Evolutionary conservation across 768 basidiomycete species (phyloP), one percentile per base, ranked within the genome.

Genomic region (Holtermanniella nyarrowii): DNA sequence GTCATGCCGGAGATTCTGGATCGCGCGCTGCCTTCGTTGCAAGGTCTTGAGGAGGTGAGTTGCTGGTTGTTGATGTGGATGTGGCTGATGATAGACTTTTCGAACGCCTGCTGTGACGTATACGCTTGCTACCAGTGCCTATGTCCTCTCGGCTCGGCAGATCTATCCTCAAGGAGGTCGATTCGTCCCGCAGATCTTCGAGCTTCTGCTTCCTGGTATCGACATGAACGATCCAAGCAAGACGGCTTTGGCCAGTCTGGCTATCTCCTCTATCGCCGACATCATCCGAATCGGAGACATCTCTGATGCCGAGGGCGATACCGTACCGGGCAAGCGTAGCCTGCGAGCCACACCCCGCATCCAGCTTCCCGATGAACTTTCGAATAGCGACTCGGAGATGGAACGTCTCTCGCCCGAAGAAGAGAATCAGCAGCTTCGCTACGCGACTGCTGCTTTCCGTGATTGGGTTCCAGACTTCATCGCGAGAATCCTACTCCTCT

Each of bases 391-490:
- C 23, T 47, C 54, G 20, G 65, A 63, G 26, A 46, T 67, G 49
- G 61, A 64, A 44, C 71, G 69, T n/a, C 71, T 82, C 3, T 76
- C 78, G 1, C 69, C 78, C 16, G 78, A 78, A 44, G 81, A 87
- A 52, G 86, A 88, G 65, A 84, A 89, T 68, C 77, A 76, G 0
- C 65, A 84, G 31, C 72, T 89, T 5, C 78, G 79, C 73, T 81
- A 85, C 52, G 79, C 82, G 20, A 86, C 86, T 14, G 78, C 80
- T 2, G 79, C 78, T 27, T 86, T 88, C 62, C 80, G 85, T 0
- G 84, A 84, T 60, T 88, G 88, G 88, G 77, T 89, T 5, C 77
- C 83, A n/a, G 81, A 77, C 57, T 86, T 89, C 69, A 77, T 90
- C 50, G 79, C 82, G 4, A 75, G 85, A 43, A 83, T 89, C 10